A percentile compares a stretch with the other conserved stretches of the same genome.
Evolutionary conservation across 768 basidiomycete species (phyloP).

Genomic region (Amanita phalloides): DNA sequence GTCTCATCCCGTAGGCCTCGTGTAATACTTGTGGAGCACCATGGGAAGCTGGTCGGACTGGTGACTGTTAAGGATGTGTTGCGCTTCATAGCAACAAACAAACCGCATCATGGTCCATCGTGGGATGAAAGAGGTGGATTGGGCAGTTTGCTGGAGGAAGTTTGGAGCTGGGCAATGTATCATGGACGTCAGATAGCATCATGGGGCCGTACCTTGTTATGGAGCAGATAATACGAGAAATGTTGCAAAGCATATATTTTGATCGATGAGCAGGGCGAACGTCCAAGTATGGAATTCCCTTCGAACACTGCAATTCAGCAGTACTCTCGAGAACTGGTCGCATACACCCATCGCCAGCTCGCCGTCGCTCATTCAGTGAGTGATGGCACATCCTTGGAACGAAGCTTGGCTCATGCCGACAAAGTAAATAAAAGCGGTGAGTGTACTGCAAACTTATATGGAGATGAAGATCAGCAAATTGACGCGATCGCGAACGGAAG

Average conservation of each 20-base stretch:
- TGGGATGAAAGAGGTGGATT: slow-evolving; percentile 59
- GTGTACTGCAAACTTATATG: not conserved
- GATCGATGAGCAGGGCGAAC: not conserved
- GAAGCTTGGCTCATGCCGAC: not conserved
- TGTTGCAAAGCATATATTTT: not conserved
- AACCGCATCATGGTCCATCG: slow-evolving; percentile 38
- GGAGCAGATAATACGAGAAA: slow-evolving; percentile 14
- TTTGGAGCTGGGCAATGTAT: slow-evolving; percentile 43
- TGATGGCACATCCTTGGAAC: not conserved
- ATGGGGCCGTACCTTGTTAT: slow-evolving; percentile 27
- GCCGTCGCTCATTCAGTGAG: slow-evolving; percentile 18
- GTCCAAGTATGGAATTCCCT: slow-evolving; percentile 4
- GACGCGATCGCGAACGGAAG: not conserved
- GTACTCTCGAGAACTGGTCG: slow-evolving; percentile 37
- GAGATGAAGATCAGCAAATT: not conserved
- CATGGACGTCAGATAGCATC: slow-evolving; percentile 22
- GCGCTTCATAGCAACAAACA: slow-evolving; percentile 64
- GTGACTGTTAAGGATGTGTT: slow-evolving; percentile 96
- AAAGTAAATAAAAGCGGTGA: not conserved
- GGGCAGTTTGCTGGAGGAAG: slow-evolving; percentile 51
- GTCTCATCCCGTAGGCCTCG: slow-evolving; percentile 53
- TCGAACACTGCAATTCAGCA: slow-evolving; percentile 19
- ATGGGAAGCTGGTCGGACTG: slow-evolving; percentile 73
- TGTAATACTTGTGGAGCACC: slow-evolving; percentile 89
- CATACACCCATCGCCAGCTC: slow-evolving; percentile 38